Percentiles rank a stretch among this genome's conserved stretches.
phyloP scores from a whole-genome alignment of 2,329 filamentous ascomycete genomes.

The Xylariaceae sp. region DNA sequence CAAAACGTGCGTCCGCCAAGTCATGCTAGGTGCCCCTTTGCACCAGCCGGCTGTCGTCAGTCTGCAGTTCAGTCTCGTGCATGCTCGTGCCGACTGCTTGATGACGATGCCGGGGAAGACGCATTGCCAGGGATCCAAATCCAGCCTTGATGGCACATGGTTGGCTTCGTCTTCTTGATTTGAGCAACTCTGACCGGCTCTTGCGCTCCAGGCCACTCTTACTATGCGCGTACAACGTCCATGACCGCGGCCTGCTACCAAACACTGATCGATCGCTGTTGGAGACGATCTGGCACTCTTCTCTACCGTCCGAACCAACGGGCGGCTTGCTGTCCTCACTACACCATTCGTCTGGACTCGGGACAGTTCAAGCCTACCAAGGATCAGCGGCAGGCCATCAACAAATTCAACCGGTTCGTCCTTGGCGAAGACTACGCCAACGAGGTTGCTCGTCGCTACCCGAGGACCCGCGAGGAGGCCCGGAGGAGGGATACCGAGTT shows the following conservation, averaged over 20 bases:
- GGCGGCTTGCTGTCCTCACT: constrained; percentile 85
- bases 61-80: too few species aligned
- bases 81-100: too few species aligned
- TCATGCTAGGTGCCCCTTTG: too few species aligned
- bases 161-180: constrained; percentile 12
- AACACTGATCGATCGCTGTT: constrained; percentile 63
- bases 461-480: constrained; percentile 58
- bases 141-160: too few species aligned
- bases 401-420: constrained; percentile 67
- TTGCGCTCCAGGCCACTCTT: constrained; percentile 54
- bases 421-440: constrained; percentile 61
- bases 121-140: too few species aligned
- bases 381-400: constrained; percentile 68
- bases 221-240: constrained; percentile 57
- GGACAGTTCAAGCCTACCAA: constrained; percentile 56
- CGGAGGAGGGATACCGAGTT: constrained; percentile 61
- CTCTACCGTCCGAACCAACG: constrained; percentile 74
- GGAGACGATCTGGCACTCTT: constrained; percentile 64
- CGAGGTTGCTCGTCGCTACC: constrained; percentile 55
- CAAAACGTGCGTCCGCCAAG: constrained; percentile 34
- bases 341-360: constrained; percentile 68
- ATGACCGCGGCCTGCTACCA: constrained; percentile 64
- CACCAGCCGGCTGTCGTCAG: too few species aligned
- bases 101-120: too few species aligned
- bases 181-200: constrained; percentile 20